Base-by-base conservation (phyloP, 2,329 filamentous ascomycete genomes). In the Cercospora sojina region DNA sequence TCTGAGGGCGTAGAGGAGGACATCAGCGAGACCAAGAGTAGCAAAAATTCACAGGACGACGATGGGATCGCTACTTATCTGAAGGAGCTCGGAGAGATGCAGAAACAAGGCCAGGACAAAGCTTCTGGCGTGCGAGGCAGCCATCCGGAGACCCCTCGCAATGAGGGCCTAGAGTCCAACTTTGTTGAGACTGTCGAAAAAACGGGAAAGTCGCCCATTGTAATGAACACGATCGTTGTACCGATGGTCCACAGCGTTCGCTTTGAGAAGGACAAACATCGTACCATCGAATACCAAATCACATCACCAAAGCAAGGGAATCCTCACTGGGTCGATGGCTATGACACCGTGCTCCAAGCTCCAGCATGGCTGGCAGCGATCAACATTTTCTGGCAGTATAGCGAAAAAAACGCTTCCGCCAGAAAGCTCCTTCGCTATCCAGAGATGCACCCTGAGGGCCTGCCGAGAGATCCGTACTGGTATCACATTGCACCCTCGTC, bases 401-500 rank as follows among this genome's bases (percentile, higher is more conserved):
- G 27, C 31, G 31, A 27, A 5, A 38, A 35, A 13, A 38, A 25
- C 20, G 5, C 16, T 16, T 29, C 27, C 9, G 47, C n/a, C 29
- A 53, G 29, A 18, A 6, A 55, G 4, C 5, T 56, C 5, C 35
- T 60, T n/a, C 32, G 23, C 12, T 18, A 32, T 32, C 58, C 58
- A 29, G 47, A 62, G 31, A 12, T 20, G 9, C 27, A 55, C 18
- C 25, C 27, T 13, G n/a, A 51, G 13, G 12, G 32, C 23, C 3
- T 23, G 41, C 3, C 25, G 0, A 51, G 31, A 32, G 47, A 35
- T 5, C 59, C 59, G 49, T 62, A 62, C 23, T 62, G 41, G 59
- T 56, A 62, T 20, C 29, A 62, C 29, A 56, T 51, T 55, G 47
- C 43, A 5, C 59, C 59, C 29, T 62, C 59, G 20, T 31, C 59